Evolutionary conservation across 495 filamentous ascomycete genomes (phyloP), one percentile per base, ranked within the genome.

Genomic region (Hypoxylon cercidicola): DNA sequence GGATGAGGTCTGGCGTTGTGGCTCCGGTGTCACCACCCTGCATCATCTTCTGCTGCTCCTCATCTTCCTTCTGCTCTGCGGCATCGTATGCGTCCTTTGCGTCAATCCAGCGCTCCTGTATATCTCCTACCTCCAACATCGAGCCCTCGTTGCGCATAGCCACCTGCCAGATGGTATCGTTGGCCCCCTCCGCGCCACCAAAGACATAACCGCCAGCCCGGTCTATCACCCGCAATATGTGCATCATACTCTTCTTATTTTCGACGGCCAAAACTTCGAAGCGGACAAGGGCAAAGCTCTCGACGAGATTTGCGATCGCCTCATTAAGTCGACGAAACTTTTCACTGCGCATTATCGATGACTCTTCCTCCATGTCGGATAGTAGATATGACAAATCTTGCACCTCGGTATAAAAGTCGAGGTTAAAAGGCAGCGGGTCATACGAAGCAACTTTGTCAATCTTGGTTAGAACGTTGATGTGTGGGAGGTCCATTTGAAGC

Each of bases 381-480:
- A 95, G 82, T 15, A 99, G 85, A 64, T 96, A 91, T 2, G 82
- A 82, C 4, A 99, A 87, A 57, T 97, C 92, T 76, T 98, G 92
- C n/a, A 97, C 93, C 72, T 99, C 95, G 51, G 95, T 97, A 77
- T 98, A 99, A 74, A 87, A 99, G 64, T 97, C 93, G 34, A 99
- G 85, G 66, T 94, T 93, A 81, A 99, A 97, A 0, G 93, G 91
- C 0, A 98, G 86, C 8, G 89, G 85, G 40, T 89, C 84, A 71
- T 96, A 97, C 10, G 83, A 79, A 10, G 79, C 59, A 28, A 98
- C 79, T 63, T 95, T 96, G 78, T 99, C 95, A 75, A 99, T 96
- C 78, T 99, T 99, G 16, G 93, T 97, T 20, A 99, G 84, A 56
- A 98, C 91, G 16, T 68, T 68, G 55, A 99, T 82, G 70, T 97